Conservation (phyloP, 169 alveolate genomes). For the Babesia ovis region DNA sequence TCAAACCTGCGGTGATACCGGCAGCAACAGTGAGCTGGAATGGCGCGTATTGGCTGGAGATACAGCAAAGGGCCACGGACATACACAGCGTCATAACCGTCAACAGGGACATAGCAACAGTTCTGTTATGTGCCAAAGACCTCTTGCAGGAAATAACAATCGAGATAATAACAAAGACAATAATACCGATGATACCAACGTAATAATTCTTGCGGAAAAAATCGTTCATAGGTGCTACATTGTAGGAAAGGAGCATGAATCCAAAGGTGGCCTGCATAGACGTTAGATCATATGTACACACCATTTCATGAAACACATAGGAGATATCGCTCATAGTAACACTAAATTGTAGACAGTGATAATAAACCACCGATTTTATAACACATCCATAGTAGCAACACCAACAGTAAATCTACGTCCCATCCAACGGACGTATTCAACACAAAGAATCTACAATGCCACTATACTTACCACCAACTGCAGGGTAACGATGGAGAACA, state of each 20-base stretch:
- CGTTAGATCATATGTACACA: too few species aligned
- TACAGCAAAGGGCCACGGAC: slow-evolving; percentile 21
- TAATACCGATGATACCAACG: slow-evolving; percentile 6
- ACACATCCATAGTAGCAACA: too few species aligned
- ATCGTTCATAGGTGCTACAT: slow-evolving; percentile 3
- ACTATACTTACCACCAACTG: slow-evolving; percentile 77
- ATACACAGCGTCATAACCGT: slow-evolving; percentile 38
- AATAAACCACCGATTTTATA: too few species aligned
- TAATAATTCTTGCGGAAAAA: slow-evolving; percentile 1
- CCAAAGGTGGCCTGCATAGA: slow-evolving; percentile 63
- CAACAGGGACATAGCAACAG: slow-evolving; percentile 4
- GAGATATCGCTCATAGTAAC: too few species aligned
- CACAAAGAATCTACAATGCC: too few species aligned
- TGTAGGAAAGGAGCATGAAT: slow-evolving; percentile 13
- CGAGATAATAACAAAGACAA: slow-evolving; percentile 17
- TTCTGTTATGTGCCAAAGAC: slow-evolving; percentile 18
- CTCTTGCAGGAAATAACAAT: slow-evolving; percentile 34
- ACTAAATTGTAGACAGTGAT: too few species aligned
- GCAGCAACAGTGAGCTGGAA: slow-evolving; percentile 47
- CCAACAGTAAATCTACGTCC: too few species aligned
- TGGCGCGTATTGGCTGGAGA: slow-evolving; percentile 24
- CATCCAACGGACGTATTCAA: too few species aligned
- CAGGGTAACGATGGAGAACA: slow-evolving; percentile 76
- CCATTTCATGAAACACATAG: too few species aligned
- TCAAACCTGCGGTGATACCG: slow-evolving; percentile 51